A percentile compares a stretch with the other conserved stretches of the same genome.
These are phyloP conservation scores for Purshia tridentata DNA, from an alignment of 306 rosid genomes.

Conservation along the genomic window DNA sequence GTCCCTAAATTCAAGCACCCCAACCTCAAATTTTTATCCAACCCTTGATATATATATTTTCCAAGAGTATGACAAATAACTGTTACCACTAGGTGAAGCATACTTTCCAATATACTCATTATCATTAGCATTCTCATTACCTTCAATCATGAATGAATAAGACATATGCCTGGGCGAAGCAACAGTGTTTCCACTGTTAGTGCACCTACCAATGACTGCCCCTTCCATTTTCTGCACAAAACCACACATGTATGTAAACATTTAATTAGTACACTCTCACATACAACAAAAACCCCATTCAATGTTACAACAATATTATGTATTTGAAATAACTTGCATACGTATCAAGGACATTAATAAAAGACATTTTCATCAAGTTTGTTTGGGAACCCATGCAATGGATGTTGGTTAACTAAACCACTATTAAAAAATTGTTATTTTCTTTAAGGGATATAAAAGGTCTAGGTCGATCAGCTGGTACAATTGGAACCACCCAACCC, in stretches of 20 bases:
- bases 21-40: neutral
- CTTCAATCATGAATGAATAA: too few species aligned
- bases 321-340: too few species aligned
- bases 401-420: slow-evolving; percentile 21
- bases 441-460: neutral
- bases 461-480: neutral
- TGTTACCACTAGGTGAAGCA: neutral
- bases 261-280: too few species aligned
- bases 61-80: neutral
- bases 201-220: too few species aligned
- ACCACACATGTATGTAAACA: too few species aligned
- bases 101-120: neutral
- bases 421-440: neutral
- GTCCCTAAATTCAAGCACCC: neutral
- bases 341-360: too few species aligned
- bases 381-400: slow-evolving; percentile 21
- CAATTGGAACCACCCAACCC: neutral
- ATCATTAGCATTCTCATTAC: neutral
- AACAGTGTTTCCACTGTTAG: too few species aligned
- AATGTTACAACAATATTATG: too few species aligned
- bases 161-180: too few species aligned
- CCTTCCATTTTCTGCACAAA: too few species aligned
- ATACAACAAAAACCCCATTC: too few species aligned
- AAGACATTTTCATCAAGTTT: too few species aligned
- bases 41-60: neutral